Evolutionary conservation across 164 flowering plant genomes (phyloP).

Genomic region (Vitis vinifera): DNA sequence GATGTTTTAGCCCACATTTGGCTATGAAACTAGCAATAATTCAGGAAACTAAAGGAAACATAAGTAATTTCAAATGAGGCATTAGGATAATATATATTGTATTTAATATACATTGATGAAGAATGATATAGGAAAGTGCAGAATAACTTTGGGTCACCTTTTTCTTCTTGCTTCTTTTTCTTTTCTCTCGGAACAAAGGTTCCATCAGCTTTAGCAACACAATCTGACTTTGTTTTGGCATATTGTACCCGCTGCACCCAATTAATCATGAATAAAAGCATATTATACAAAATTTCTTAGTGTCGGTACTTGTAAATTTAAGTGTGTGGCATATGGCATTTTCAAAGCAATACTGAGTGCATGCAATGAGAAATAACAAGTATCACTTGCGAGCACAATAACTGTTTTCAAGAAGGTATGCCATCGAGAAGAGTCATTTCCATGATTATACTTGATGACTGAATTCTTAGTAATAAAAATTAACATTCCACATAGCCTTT

Average conservation of each 20-base stretch:
- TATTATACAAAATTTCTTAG: not conserved
- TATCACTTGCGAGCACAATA: not conserved
- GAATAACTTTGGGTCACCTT: slow-evolving; percentile 44
- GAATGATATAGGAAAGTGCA: not conserved
- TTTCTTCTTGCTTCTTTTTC: slow-evolving; percentile 96
- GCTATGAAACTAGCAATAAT: too few relatives aligned
- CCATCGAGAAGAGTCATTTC: not conserved
- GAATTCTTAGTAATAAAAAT: not conserved
- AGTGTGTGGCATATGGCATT: too few relatives aligned
- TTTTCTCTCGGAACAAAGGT: slow-evolving; percentile 73
- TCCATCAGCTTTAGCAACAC: slow-evolving; percentile 89
- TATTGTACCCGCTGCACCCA: slow-evolving; percentile 82
- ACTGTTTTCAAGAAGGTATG: not conserved
- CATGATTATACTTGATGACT: not conserved
- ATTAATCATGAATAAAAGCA: slow-evolving; percentile 3
- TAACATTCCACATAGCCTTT: too few relatives aligned
- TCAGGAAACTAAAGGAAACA: too few relatives aligned
- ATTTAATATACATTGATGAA: too few relatives aligned
- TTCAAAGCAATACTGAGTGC: too few relatives aligned
- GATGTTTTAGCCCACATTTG: too few relatives aligned
- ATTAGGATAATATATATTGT: too few relatives aligned
- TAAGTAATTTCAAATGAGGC: too few relatives aligned
- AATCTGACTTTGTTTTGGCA: slow-evolving; percentile 94
- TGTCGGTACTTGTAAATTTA: too few relatives aligned
- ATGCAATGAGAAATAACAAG: not conserved